Evolutionary conservation across 345 rosid genomes (phyloP), one percentile per base, ranked within the genome.

Genomic region (Gynandropsis gynandra): DNA sequence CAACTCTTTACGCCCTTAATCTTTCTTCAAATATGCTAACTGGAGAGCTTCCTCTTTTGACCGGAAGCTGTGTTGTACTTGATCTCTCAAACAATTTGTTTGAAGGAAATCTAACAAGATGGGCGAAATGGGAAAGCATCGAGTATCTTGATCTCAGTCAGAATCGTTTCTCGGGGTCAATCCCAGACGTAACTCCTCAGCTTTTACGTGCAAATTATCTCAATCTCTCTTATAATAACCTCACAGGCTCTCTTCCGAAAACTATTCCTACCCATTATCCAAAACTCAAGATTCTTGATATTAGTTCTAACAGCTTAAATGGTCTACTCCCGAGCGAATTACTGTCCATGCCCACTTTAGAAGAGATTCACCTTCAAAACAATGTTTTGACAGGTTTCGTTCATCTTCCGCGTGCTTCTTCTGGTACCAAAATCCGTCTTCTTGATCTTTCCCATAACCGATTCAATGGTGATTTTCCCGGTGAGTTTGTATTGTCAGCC

Each of bases 101-200:
- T 51, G 81, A 76, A 69, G 96, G 98, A 50, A 92, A 84, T 59
- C 64, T 92, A 33, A 72, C 89, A 16, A 69, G 82, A 71, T 79
- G 81, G 54, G 57, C 65, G 46, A 84, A 81, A 56, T 92, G 98
- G 96, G 95, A 80, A 15, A 70, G 75, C 69, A 61, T 92, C 31
- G 89, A 87, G 43, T 81, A 77, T 48, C 82, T 92, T 56, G 98
- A 92, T 80, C 85, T 92, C 62, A 92, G 98, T 74, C 76, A 35
- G 60, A 92, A 92, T 63, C 81, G 10, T 52, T 70, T 92, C 70
- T 67, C 69, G 9, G 98, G 98, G 47, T 16, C 74, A 10, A 74
- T 87, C 42, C 96, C 98, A 12, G 95, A 87, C 55, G 72, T 62
- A 42, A 69, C 83, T 21, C 80, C 87, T 1, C 95, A 84, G 67